phyloP scores from a whole-genome alignment of 306 rosid species.

The Arachis hypogaea region DNA sequence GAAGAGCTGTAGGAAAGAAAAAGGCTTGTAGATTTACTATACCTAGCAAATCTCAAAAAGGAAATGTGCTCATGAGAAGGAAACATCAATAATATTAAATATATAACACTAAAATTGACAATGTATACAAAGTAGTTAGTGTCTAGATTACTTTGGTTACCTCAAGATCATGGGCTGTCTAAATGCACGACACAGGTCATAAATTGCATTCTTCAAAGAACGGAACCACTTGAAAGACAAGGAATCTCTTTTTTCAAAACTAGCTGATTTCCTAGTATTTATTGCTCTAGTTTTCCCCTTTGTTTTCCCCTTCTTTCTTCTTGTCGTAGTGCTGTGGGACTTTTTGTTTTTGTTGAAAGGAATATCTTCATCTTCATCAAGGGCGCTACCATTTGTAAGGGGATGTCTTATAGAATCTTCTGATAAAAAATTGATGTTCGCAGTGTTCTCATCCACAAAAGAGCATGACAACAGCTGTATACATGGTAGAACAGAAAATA shows the following conservation, averaged over 20 bases:
- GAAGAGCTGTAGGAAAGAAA: too few species aligned
- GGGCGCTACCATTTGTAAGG: conserved; percentile 38
- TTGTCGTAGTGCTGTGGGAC: conserved; percentile 44
- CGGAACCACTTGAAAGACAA: conserved; percentile 55
- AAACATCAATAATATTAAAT: conserved; percentile 31
- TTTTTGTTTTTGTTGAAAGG: conserved; percentile 47
- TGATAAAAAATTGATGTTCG: conserved; percentile 35
- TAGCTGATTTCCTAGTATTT: conserved; percentile 40
- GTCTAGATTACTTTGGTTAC: conserved; percentile 43
- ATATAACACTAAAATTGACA: not conserved
- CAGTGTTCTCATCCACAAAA: conserved; percentile 68
- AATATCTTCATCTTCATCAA: conserved; percentile 50
- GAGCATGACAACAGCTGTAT: conserved; percentile 77
- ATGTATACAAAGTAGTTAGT: not conserved
- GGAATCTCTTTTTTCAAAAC: conserved; percentile 45
- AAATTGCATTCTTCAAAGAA: conserved; percentile 65
- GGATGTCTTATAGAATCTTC: conserved; percentile 41
- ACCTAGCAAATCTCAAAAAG: conserved; percentile 5
- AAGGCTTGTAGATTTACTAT: conserved; percentile 4
- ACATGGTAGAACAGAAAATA: conserved; percentile 68
- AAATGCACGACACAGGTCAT: conserved; percentile 62
- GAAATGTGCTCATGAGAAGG: conserved; percentile 11
- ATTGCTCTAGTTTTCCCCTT: conserved; percentile 42
- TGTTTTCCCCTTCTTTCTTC: conserved; percentile 63
- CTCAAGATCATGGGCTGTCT: conserved; percentile 79